A percentile compares a stretch with the other conserved stretches of the same genome.
These are phyloP conservation scores for Capsicum pubescens DNA, from an alignment of 257 asterid genomes.

Conservation along the genomic window DNA sequence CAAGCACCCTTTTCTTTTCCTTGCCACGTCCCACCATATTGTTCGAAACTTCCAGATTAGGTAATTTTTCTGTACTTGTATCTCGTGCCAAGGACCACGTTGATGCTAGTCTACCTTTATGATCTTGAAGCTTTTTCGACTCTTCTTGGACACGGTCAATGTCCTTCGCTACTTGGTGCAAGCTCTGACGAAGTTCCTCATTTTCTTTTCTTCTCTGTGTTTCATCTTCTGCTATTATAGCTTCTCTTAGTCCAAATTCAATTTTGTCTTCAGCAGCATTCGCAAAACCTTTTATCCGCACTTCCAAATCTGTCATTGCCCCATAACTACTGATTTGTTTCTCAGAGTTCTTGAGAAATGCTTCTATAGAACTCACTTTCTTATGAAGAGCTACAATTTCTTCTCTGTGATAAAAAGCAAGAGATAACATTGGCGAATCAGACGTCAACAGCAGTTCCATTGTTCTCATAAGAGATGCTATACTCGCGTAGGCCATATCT, in stretches of 20 bases:
- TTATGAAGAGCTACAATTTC: background rate
- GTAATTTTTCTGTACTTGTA: background rate
- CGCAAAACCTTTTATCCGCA: background rate
- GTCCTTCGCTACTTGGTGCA: background rate
- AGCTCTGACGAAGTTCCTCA: background rate
- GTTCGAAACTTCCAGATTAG: background rate
- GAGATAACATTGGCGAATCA: background rate
- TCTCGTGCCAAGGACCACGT: background rate
- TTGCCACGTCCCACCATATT: background rate
- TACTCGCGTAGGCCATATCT: background rate
- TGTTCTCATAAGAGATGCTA: background rate
- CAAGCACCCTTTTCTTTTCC: slow-evolving; percentile 1
- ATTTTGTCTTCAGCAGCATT: background rate
- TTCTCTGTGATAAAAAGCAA: background rate
- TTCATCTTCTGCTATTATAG: background rate
- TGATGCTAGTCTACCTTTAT: background rate
- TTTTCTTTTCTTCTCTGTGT: background rate
- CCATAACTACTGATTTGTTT: background rate
- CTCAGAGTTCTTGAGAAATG: background rate
- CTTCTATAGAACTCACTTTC: background rate
- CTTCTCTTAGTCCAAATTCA: background rate
- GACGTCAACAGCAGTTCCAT: background rate
- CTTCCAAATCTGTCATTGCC: background rate
- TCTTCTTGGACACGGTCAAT: background rate
- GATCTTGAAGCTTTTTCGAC: background rate